Evolutionary conservation across 768 basidiomycete genomes (phyloP).

Genomic region (Pholiota conissans): DNA sequence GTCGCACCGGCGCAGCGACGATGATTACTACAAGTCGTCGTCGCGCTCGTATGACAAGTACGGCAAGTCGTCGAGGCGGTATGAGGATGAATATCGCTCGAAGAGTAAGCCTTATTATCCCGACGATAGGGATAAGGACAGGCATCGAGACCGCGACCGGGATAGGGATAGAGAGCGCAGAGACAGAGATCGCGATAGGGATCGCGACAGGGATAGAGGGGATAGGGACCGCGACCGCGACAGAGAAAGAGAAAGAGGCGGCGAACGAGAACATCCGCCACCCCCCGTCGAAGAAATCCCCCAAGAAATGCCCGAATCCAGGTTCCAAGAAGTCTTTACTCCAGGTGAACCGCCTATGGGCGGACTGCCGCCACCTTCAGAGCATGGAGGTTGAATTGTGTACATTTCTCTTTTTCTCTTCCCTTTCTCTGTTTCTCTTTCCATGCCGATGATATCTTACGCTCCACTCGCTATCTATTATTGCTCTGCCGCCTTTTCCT

Average conservation of each 20-base stretch:
- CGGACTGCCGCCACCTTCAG: conserved; percentile 17
- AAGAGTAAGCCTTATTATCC: conserved; percentile 15
- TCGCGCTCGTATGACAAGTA: conserved; percentile 16
- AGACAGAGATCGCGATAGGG: conserved; percentile 14
- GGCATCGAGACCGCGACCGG: conserved; percentile 13
- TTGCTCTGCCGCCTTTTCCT: not conserved
- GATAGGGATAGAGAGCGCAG: conserved; percentile 12
- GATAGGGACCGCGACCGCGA: conserved; percentile 14
- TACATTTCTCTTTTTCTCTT: not conserved
- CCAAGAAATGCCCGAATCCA: conserved; percentile 12
- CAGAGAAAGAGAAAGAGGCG: conserved; percentile 11
- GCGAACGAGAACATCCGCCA: conserved; percentile 10
- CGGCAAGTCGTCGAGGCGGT: conserved; percentile 16
- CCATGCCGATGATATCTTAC: not conserved
- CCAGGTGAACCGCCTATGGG: conserved; percentile 18
- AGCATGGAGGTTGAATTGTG: not conserved
- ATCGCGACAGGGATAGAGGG: conserved; percentile 9
- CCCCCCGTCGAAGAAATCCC: not conserved
- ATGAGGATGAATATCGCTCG: conserved; percentile 22
- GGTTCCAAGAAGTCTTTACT: conserved; percentile 29
- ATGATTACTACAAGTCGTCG: conserved; percentile 12
- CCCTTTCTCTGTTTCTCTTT: not conserved
- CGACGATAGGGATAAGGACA: conserved; percentile 13
- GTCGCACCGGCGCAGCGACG: conserved; percentile 9
- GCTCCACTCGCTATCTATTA: not conserved